Percentiles rank a stretch among this genome's conserved stretches.
Evolutionary conservation across 1,139 yeast genomes (phyloP).

Genomic region (Hyphopichia fennica): DNA sequence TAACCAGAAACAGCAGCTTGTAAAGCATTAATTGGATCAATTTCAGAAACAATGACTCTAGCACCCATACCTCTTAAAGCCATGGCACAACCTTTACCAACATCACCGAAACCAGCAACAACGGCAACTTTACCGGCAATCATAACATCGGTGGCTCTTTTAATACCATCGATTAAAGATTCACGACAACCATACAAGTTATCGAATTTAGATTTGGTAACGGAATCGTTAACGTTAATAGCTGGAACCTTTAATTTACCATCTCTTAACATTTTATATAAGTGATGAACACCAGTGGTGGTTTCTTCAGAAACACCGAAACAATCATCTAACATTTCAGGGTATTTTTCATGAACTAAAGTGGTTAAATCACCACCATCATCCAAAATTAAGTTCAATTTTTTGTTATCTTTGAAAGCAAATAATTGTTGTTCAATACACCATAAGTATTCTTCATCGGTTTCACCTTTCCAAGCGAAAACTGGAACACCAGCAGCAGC

Average conservation of each 20-base stretch:
- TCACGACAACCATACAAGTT: conserved; percentile 99
- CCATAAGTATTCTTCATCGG: conserved; percentile 99
- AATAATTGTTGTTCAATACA: conserved; percentile 99
- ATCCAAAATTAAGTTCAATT: conserved; percentile 95
- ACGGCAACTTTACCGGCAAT: conserved; percentile 99
- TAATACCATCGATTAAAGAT: conserved; percentile 97
- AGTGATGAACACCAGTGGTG: conserved; percentile 99
- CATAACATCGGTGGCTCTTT: conserved; percentile 99
- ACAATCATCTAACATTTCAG: conserved; percentile 95
- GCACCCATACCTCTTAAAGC: conserved; percentile 99
- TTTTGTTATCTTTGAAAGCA: conserved; percentile 95
- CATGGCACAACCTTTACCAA: conserved; percentile 99
- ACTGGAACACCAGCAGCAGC: conserved; percentile 99
- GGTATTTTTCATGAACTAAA: conserved; percentile 96
- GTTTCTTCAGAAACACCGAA: conserved; percentile 98
- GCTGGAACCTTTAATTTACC: conserved; percentile 96
- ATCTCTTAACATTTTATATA: conserved; percentile 94
- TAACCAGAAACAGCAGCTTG: conserved; percentile 99
- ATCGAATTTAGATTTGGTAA: conserved; percentile 99
- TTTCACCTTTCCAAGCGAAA: conserved; percentile 99
- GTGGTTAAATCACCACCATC: conserved; percentile 99
- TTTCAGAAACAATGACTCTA: conserved; percentile 94
- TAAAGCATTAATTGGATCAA: conserved; percentile 98
- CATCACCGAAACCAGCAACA: conserved; percentile 99
- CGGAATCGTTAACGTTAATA: conserved; percentile 98